Evolutionary conservation across 2,329 filamentous ascomycete genomes (phyloP).

Genomic region (Fusarium sp.): DNA sequence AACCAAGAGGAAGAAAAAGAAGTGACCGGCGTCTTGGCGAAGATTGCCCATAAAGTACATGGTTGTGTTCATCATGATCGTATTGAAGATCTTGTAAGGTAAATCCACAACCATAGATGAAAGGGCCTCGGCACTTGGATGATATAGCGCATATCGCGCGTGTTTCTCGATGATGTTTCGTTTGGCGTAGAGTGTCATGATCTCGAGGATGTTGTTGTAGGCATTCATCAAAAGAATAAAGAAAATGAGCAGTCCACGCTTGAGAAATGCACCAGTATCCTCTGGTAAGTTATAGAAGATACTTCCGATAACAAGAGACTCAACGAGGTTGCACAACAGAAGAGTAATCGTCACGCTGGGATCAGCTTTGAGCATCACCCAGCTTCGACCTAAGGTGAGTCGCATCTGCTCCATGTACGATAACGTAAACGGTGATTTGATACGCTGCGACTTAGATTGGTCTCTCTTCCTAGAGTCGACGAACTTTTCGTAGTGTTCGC

Average conservation of each 20-base stretch:
- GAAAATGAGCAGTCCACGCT: slow-evolving; percentile 29
- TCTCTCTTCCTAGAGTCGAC: slow-evolving; percentile 35
- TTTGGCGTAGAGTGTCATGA: slow-evolving; percentile 46
- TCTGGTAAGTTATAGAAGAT: slow-evolving; percentile 37
- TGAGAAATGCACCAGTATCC: slow-evolving; percentile 17
- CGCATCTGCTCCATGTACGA: slow-evolving; percentile 37
- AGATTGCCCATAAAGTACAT: slow-evolving; percentile 76
- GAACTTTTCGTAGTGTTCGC: slow-evolving; percentile 42
- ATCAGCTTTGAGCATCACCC: slow-evolving; percentile 39
- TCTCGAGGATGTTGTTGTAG: slow-evolving; percentile 41
- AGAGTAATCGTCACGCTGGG: slow-evolving; percentile 36
- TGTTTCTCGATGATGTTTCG: slow-evolving; percentile 50
- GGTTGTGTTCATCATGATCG: slow-evolving; percentile 53
- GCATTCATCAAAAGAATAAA: slow-evolving; percentile 40
- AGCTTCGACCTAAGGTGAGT: slow-evolving; percentile 33
- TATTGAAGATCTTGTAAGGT: slow-evolving; percentile 41
- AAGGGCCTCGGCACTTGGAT: slow-evolving; percentile 45
- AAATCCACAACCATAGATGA: slow-evolving; percentile 38
- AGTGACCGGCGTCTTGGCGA: slow-evolving; percentile 64
- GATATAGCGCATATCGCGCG: slow-evolving; percentile 49
- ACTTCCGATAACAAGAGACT: slow-evolving; percentile 37
- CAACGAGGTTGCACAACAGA: slow-evolving; percentile 33
- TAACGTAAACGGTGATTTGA: slow-evolving; percentile 32
- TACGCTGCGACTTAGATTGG: slow-evolving; percentile 40
- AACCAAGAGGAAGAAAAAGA: slow-evolving; percentile 61